Base-by-base conservation (phyloP, 139 green algal genomes). In the Picochlorum sp. region DNA sequence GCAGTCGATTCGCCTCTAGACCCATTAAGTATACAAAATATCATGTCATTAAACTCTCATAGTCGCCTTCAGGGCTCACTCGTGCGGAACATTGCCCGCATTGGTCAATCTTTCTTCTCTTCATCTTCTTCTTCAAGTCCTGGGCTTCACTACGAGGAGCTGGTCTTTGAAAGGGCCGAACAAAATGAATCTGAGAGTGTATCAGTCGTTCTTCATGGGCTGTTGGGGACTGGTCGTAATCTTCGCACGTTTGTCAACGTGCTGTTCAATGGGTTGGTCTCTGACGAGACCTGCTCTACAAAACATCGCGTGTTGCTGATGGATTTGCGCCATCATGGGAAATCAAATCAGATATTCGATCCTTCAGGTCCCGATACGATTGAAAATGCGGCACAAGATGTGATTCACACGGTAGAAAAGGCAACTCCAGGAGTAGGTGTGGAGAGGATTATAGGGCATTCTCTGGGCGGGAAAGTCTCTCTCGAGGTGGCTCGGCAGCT, bases 401-500 rank as follows among this genome's bases (percentile, higher is more conserved):
- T 95, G 8, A n/a, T 77, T 10, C 3, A 57, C 2, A 60, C 87
- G 4, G 61, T 90, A 7, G 50, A 71, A 10, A 63, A 14, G 16
- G 68, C n/a, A 30, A 76, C 10, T 52, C 38, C 11, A 74, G 65
- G 21, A 16, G 24, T 4, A 23, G 34, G 34, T 41, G 34, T 7
- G 20, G 52, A 83, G 3, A 54, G 77, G 11, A 54, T 89, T 6
- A 62, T 85, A 8, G 86, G 86, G 4, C 88, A 96, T 47, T 85
- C 68, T 23, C 54, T 95, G 51, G 88, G 88, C 3, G 88, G 88
- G 14, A 95, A 95, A 66, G 85, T 88, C 3, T 76, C 68, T 7
- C 69, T 93, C 23, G 82, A 88, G 28, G 72, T 77, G 10, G 44
- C 81, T 23, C 41, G 55, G 13, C 74, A 83, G 60, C 30, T 85